Evolutionary conservation across 2,329 filamentous ascomycete species (phyloP).

Genomic region (Cordyceps cateniannulata): DNA sequence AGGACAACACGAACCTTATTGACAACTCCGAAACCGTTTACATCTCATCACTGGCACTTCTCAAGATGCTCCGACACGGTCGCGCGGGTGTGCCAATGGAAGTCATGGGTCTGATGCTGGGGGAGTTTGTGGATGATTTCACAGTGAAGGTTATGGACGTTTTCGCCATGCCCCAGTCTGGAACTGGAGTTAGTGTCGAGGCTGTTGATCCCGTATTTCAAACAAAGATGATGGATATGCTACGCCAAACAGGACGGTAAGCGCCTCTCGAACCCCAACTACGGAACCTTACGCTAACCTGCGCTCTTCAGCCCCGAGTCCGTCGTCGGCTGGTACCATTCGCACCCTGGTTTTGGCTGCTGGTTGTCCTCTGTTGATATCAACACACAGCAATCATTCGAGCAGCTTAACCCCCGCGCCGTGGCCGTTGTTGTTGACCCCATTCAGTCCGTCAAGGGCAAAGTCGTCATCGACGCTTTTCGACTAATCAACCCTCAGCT

Average conservation of each 20-base stretch:
- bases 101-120: constrained; percentile 98
- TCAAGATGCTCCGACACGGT: constrained; percentile 98
- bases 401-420: constrained; percentile 92
- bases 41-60: constrained; percentile 91
- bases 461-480: constrained; percentile 98
- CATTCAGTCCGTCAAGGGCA: constrained; percentile 98
- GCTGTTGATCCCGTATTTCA: constrained; percentile 98
- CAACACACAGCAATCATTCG: constrained; percentile 99
- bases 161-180: constrained; percentile 98
- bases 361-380: constrained; percentile 99
- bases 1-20: constrained; percentile 89
- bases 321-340: constrained; percentile 99
- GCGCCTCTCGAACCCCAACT: constrained; percentile 18
- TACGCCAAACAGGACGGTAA: constrained; percentile 91
- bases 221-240: constrained; percentile 99
- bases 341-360: constrained; percentile 97
- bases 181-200: constrained; percentile 96
- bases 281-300: constrained; percentile 12
- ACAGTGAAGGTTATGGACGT: constrained; percentile 97
- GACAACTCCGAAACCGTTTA: constrained; percentile 99
- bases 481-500: constrained; percentile 97
- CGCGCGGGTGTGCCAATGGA: constrained; percentile 98
- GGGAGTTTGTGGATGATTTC: constrained; percentile 98
- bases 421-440: constrained; percentile 97
- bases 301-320: constrained; percentile 69